Percentiles rank a stretch among this genome's conserved stretches.
These are phyloP conservation scores for Bothriochloa decipiens DNA, from an alignment of 176 grass and related monocot species.

Conservation along the genomic window DNA sequence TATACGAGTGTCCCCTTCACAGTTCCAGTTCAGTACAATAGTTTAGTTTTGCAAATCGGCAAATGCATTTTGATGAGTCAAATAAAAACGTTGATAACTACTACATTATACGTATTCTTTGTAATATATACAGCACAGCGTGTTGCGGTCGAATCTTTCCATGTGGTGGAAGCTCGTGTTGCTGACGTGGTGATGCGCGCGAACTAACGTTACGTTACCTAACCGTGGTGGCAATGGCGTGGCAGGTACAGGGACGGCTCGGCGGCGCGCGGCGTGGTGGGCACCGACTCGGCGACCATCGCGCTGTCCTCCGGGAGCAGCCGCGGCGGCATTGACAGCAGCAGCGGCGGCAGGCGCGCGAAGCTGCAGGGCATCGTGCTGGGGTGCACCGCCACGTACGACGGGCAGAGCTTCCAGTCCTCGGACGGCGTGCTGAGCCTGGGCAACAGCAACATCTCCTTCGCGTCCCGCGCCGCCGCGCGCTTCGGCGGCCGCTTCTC, in stretches of 20 bases:
- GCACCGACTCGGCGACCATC: slow-evolving; percentile 77
- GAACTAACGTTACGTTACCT: neutral
- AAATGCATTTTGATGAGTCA: neutral
- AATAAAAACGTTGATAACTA: neutral
- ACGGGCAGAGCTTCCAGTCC: slow-evolving; percentile 59
- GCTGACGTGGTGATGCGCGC: neutral
- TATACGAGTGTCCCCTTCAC: neutral
- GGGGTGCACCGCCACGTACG: slow-evolving; percentile 74
- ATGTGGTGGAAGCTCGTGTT: neutral
- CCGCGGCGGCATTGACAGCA: too few species aligned
- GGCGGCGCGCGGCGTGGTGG: slow-evolving; percentile 59
- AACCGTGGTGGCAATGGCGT: neutral
- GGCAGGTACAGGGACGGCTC: slow-evolving; percentile 80
- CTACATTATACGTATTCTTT: neutral
- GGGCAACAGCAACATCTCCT: slow-evolving; percentile 86
- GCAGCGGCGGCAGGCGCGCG: slow-evolving; percentile 4
- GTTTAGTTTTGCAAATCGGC: neutral
- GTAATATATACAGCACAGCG: neutral
- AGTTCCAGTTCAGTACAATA: neutral
- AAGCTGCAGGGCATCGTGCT: slow-evolving; percentile 79
- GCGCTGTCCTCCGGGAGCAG: slow-evolving; percentile 42
- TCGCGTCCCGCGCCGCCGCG: slow-evolving; percentile 67
- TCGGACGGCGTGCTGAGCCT: slow-evolving; percentile 92
- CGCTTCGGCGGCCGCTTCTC: slow-evolving; percentile 87
- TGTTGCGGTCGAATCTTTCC: slow-evolving; percentile 16